These are phyloP conservation scores for Xylariomycetidae sp. DNA, from an alignment of 2,329 filamentous ascomycete genomes.

Conservation along the genomic window DNA sequence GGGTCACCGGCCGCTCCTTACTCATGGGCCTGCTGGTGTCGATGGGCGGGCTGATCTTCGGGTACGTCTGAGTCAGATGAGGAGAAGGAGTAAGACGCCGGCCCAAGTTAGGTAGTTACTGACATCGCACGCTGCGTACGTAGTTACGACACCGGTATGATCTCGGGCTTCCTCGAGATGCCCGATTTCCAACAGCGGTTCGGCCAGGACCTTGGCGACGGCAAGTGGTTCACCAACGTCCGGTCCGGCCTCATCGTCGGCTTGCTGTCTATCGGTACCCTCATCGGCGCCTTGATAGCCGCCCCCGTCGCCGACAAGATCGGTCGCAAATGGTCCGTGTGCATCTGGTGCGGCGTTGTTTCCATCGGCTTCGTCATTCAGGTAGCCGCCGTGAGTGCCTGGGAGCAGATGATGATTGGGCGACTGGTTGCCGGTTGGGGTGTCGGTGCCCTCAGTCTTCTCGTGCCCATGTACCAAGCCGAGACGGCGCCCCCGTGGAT, in stretches of 20 bases:
- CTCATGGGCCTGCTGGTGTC: slow-evolving; percentile 12
- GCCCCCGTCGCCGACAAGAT: slow-evolving; percentile 60
- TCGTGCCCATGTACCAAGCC: slow-evolving; percentile 69
- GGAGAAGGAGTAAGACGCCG: too few relatives aligned
- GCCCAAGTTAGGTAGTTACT: too few relatives aligned
- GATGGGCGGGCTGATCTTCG: slow-evolving; percentile 14
- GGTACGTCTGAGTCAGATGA: too few relatives aligned
- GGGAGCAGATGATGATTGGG: slow-evolving; percentile 62
- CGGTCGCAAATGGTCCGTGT: slow-evolving; percentile 58
- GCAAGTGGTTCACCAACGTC: slow-evolving; percentile 43
- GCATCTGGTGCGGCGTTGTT: slow-evolving; percentile 53
- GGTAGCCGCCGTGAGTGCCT: slow-evolving; percentile 46
- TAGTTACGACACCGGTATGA: slow-evolving; percentile 47
- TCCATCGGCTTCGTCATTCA: slow-evolving; percentile 63
- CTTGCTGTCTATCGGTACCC: slow-evolving; percentile 52
- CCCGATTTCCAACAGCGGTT: slow-evolving; percentile 49
- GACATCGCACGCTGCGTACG: too few relatives aligned
- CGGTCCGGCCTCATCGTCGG: slow-evolving; percentile 54
- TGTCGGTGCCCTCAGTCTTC: slow-evolving; percentile 58
- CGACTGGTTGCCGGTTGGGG: slow-evolving; percentile 60
- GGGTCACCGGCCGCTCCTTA: slow-evolving; percentile 10
- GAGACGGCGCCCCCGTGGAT: slow-evolving; percentile 63
- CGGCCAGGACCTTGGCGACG: slow-evolving; percentile 33
- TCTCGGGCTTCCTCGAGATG: slow-evolving; percentile 53
- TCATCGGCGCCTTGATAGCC: slow-evolving; percentile 53